These are phyloP conservation scores for Diplodia scrobiculata DNA, from an alignment of 2,329 filamentous ascomycete species.

Conservation along the genomic window DNA sequence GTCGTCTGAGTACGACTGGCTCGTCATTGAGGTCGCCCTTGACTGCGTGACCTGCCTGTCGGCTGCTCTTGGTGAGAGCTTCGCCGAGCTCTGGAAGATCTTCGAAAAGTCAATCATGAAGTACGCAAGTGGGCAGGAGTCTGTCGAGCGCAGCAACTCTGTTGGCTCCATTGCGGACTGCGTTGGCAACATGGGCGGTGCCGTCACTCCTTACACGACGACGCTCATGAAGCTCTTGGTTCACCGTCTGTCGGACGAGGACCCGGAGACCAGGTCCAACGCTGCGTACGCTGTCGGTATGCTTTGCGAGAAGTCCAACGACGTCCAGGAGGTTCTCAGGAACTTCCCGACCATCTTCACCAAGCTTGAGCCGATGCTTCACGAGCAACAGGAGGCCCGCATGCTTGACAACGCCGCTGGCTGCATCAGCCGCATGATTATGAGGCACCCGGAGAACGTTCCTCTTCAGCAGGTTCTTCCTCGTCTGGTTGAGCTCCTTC, in stretches of 20 bases:
- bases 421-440: constrained; percentile 88
- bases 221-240: constrained; percentile 77
- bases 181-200: constrained; percentile 77
- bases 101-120: constrained; percentile 91
- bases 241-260: constrained; percentile 85
- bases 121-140: constrained; percentile 81
- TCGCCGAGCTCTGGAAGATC: constrained; percentile 89
- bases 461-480: constrained; percentile 82
- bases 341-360: constrained; percentile 75
- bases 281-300: constrained; percentile 89
- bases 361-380: constrained; percentile 83
- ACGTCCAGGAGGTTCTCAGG: constrained; percentile 71
- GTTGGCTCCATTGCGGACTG: constrained; percentile 92
- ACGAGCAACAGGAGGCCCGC: constrained; percentile 74
- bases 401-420: constrained; percentile 92
- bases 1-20: constrained; percentile 95
- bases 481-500: constrained; percentile 74
- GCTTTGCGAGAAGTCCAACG: constrained; percentile 77
- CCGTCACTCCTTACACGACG: constrained; percentile 78
- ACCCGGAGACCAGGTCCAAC: constrained; percentile 91
- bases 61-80: constrained; percentile 76
- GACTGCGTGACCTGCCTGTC: constrained; percentile 87
- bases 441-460: constrained; percentile 79
- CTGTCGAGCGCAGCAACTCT: constrained; percentile 83
- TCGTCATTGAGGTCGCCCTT: constrained; percentile 89